Base-by-base conservation (phyloP, 495 filamentous ascomycete species). In the Penicillium roqueforti region DNA sequence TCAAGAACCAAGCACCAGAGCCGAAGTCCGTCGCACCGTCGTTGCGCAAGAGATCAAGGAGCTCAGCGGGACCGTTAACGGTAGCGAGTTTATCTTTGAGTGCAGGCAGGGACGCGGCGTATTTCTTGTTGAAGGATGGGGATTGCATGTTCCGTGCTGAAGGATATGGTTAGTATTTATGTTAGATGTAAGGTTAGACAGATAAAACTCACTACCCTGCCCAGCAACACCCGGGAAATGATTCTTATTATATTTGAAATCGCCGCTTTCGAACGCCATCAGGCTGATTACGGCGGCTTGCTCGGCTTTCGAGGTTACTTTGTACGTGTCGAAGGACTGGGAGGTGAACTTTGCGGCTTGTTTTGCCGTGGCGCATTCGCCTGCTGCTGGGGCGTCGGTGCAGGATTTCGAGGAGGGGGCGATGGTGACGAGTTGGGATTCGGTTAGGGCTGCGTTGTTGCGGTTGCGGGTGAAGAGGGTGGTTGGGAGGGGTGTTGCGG, bases 1-100 rank as follows among this genome's bases (percentile, higher is more conserved):
- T 81, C 37, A 89, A 56, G 62, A 87, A 93, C 91, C 90, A 95
- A 3, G 83, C 80, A 19, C 80, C 91, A 26, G 77, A 82, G 3
- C 79, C 87, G 67, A 91, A 95, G 66, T 88, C 85, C 59, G 80
- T 83, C 19, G 68, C 65, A 8, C 79, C 64, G 58, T 89, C 78
- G 0, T 65, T 60, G 20, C 74, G 70, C 31, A 93, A 76, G 31
- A 92, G 63, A 6, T 72, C 75, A 14, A 87, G 75, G 8, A 90
- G 63, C 0, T 66, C 73, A 47, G 74, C 77, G 9, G 74, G 62
- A 26, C 71, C 62, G 62, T 61, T 49, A 16, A 80, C 70, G n/a
- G 47, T 47, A 0, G 64, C 28, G 4, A 81, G 52, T 40, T 76
- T 50, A 32, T 57, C 63, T 6, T 57, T 58, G 0, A 89, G 64